These are phyloP conservation scores for Cutaneotrichosporon sp. DNA, from an alignment of 1,284 basidiomycete genomes.

Conservation along the genomic window DNA sequence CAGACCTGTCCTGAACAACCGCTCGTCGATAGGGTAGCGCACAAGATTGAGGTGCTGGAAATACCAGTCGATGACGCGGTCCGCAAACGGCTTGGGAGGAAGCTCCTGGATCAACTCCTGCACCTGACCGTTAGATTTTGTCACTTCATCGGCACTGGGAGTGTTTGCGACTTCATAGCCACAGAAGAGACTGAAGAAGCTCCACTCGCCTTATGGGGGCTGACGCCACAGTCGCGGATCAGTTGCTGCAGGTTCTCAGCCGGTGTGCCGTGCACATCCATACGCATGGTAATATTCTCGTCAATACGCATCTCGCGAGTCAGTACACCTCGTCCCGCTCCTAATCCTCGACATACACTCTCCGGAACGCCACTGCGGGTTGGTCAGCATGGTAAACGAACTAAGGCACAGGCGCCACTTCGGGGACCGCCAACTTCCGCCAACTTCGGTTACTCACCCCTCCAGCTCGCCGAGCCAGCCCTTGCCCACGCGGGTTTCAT, in stretches of 20 bases:
- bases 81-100: slow-evolving; percentile 67
- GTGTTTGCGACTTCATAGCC: no score
- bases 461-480: slow-evolving; percentile 43
- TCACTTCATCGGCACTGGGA: no score
- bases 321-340: neutral
- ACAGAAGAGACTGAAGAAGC: no score
- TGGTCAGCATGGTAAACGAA: neutral
- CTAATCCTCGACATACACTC: slow-evolving; percentile 13
- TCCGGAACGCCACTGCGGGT: slow-evolving; percentile 26
- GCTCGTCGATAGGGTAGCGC: slow-evolving; percentile 86
- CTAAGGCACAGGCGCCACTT: neutral
- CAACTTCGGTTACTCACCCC: slow-evolving; percentile 28
- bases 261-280: slow-evolving; percentile 46
- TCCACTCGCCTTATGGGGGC: slow-evolving; percentile 65
- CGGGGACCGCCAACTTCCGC: no score
- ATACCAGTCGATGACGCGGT: slow-evolving; percentile 54
- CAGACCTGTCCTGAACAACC: slow-evolving; percentile 65
- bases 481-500: slow-evolving; percentile 35
- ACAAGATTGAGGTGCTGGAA: slow-evolving; percentile 75
- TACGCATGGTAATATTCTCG: slow-evolving; percentile 43
- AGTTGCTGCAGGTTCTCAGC: slow-evolving; percentile 57
- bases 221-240: slow-evolving; percentile 82
- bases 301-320: slow-evolving; percentile 36
- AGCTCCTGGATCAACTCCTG: slow-evolving; percentile 82
- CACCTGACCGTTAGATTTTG: slow-evolving; percentile 48